A percentile compares a stretch with the other conserved stretches of the same genome.
Evolutionary conservation across 345 rosid species (phyloP).

Genomic region (Turnera subulata): DNA sequence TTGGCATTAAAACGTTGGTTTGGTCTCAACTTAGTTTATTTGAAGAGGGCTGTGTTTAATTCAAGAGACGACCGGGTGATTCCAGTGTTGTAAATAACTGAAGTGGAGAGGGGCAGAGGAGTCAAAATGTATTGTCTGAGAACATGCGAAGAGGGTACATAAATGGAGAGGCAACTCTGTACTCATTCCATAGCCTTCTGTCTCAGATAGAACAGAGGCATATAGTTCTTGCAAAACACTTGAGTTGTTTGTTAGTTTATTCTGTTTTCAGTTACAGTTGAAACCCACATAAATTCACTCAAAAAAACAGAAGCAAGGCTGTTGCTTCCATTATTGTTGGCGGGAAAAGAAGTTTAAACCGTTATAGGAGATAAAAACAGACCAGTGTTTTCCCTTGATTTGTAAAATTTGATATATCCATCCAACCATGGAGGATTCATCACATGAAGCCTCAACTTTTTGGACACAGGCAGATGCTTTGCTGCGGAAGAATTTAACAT

Average conservation of each 20-base stretch:
- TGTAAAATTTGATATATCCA: neutral
- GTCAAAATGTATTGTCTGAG: neutral
- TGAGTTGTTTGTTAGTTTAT: neutral
- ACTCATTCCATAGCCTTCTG: no score
- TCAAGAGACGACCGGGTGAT: neutral
- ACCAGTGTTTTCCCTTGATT: neutral
- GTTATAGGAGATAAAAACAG: neutral
- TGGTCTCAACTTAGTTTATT: neutral
- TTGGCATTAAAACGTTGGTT: neutral
- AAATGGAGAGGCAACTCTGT: no score
- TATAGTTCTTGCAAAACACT: neutral
- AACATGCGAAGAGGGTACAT: neutral
- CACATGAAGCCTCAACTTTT: slow-evolving; percentile 26
- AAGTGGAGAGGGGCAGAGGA: neutral
- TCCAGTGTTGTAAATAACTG: neutral
- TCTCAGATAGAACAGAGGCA: neutral
- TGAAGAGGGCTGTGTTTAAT: neutral
- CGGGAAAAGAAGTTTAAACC: neutral
- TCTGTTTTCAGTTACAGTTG: neutral
- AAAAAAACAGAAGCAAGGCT: neutral
- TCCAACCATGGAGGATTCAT: slow-evolving; percentile 13
- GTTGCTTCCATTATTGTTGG: neutral
- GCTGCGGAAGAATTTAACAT: slow-evolving; percentile 75
- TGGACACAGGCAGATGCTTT: slow-evolving; percentile 72
- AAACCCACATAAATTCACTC: neutral